Conservation (phyloP, 2,329 filamentous ascomycete genomes). For the Alternaria metachromatica region DNA sequence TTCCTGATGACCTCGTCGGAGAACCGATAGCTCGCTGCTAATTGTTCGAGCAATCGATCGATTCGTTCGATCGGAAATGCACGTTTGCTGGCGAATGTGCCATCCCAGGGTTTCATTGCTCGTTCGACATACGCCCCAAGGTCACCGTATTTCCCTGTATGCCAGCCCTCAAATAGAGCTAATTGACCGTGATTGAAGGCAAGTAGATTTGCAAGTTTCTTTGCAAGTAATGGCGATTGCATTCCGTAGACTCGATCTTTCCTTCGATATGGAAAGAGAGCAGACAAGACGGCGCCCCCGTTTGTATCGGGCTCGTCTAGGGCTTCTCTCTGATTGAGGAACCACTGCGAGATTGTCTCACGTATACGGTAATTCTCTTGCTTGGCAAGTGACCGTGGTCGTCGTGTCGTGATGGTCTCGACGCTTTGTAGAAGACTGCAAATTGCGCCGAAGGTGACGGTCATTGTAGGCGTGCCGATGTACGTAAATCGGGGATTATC, state of each 20-base stretch:
- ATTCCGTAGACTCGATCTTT: slow-evolving; percentile 80
- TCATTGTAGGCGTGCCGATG: slow-evolving; percentile 54
- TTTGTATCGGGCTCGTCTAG: slow-evolving; percentile 66
- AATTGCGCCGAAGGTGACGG: slow-evolving; percentile 71
- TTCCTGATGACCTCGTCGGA: slow-evolving; percentile 64
- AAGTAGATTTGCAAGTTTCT: slow-evolving; percentile 72
- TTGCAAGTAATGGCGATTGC: slow-evolving; percentile 66
- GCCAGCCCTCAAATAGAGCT: slow-evolving; percentile 69
- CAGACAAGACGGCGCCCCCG: slow-evolving; percentile 72
- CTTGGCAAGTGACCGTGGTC: slow-evolving; percentile 49
- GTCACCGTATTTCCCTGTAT: slow-evolving; percentile 65
- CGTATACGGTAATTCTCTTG: slow-evolving; percentile 34
- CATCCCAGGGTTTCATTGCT: slow-evolving; percentile 66
- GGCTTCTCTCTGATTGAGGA: slow-evolving; percentile 64
- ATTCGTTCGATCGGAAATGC: slow-evolving; percentile 72
- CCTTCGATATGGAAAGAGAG: slow-evolving; percentile 76
- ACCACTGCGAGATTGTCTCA: slow-evolving; percentile 70
- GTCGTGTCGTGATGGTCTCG: slow-evolving; percentile 57
- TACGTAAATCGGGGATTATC: neutral
- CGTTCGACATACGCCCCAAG: slow-evolving; percentile 74
- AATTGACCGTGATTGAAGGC: slow-evolving; percentile 67
- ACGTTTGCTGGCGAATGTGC: slow-evolving; percentile 42
- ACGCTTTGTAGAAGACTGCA: slow-evolving; percentile 77
- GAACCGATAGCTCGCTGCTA: slow-evolving; percentile 73
- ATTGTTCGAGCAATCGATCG: slow-evolving; percentile 66